Base-by-base conservation (phyloP, 306 rosid species). In the Casuarina cunninghamiana region DNA sequence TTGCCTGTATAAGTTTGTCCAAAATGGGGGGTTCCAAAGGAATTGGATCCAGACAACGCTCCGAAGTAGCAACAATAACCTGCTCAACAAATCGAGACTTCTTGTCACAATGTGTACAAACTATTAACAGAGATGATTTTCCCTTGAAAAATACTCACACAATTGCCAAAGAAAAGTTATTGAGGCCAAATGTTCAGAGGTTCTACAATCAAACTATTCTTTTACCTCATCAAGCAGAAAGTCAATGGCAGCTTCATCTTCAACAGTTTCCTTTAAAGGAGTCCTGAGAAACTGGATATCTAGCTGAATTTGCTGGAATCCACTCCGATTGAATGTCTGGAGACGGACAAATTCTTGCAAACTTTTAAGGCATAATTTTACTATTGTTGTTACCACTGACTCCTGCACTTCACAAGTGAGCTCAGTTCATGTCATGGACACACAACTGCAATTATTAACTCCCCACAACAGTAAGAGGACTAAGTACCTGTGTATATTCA, bases 231-330 rank as follows among this genome's bases (percentile, higher is more conserved):
- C 98, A 26, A 95, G 93, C 80, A 95, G 87, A 82, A 95, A 92
- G 87, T 92, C 98, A 15, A 89, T 77, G 8, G 89, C 93, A 41
- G 96, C 97, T 89, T 92, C 97, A 88, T 92, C 97, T 84, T 89
- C 97, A 67, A 91, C 93, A 35, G 76, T 79, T 79, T 92, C 98
- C 88, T 90, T 91, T 71, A 86, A 62, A 54, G 96, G 93, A 80
- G 87, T 86, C 83, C 97, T 89, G 44, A 95, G 74, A 83, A 87
- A 95, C 76, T 91, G 97, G 82, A 89, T 86, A 86, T 95, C 98
- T 82, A 95, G 82, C 76, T 95, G 98, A 88, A 95, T 84, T 88
- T 92, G 98, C 83, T 92, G 97, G 89, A 95, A 95, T 82, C 98
- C 98, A 71, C 97, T 95, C 71, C 97, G 88, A 80, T 91, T 95